Conservation (phyloP, 2,329 filamentous ascomycete genomes). For the Pyrenophora graminea region DNA sequence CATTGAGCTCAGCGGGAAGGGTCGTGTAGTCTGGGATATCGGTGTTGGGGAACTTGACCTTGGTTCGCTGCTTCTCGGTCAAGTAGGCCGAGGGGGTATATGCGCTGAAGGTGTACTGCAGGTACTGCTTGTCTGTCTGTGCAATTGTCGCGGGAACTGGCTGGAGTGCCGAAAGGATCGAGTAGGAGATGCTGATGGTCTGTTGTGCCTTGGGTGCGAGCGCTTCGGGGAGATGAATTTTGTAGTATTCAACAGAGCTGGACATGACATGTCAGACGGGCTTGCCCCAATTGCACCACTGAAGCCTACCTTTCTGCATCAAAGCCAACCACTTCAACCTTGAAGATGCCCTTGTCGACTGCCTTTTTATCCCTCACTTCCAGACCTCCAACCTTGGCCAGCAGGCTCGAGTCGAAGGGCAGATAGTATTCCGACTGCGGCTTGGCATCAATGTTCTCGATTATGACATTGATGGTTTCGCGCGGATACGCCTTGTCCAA, state of each 20-base stretch:
- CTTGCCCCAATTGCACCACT: neutral
- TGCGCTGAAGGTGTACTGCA: constrained; percentile 82
- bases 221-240: constrained; percentile 75
- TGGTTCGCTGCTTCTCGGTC: constrained; percentile 94
- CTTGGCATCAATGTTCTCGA: constrained; percentile 81
- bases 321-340: constrained; percentile 67
- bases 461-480: constrained; percentile 89
- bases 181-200: constrained; percentile 86
- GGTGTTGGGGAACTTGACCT: constrained; percentile 81
- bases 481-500: constrained; percentile 90
- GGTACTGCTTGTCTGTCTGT: constrained; percentile 86
- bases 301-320: constrained; percentile 55
- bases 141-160: constrained; percentile 80
- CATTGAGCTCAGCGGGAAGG: constrained; percentile 62
- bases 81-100: constrained; percentile 83
- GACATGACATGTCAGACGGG: constrained; percentile 9
- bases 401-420: constrained; percentile 76
- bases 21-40: constrained; percentile 86
- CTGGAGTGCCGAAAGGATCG: constrained; percentile 74
- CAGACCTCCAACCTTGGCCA: constrained; percentile 78
- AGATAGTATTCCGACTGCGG: constrained; percentile 90
- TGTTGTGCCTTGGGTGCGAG: constrained; percentile 77
- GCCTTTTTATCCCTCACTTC: constrained; percentile 95
- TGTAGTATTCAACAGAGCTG: constrained; percentile 70
- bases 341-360: constrained; percentile 67